Percentiles rank a stretch among this genome's conserved stretches.
Conservation (phyloP, 192 early-diverging fungal genomes). For the Coemansia biformis region DNA sequence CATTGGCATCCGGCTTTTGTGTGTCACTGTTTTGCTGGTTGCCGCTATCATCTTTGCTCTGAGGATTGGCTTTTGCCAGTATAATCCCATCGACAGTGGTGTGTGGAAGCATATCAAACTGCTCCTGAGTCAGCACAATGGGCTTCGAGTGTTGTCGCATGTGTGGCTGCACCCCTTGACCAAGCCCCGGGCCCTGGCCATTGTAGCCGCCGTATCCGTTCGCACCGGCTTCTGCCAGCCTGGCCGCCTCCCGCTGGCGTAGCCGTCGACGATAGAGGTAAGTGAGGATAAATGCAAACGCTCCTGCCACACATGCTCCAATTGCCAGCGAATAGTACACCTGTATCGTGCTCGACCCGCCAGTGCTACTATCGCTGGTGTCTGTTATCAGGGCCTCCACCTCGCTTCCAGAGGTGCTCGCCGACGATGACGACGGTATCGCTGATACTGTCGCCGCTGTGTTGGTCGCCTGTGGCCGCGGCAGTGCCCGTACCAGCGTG, state of each 20-base stretch:
- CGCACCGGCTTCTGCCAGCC: not conserved
- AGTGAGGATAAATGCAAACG: constrained; percentile 12
- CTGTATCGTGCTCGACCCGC: constrained; percentile 3
- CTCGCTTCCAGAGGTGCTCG: too few relatives aligned
- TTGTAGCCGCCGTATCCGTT: not conserved
- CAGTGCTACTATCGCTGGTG: not conserved
- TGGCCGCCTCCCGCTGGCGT: not conserved
- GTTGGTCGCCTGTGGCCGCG: too few relatives aligned
- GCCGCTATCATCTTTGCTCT: too few relatives aligned
- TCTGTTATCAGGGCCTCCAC: too few relatives aligned
- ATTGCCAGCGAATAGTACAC: constrained; percentile 32
- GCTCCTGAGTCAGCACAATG: constrained; percentile 23
- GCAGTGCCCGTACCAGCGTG: too few relatives aligned
- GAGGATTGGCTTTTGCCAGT: too few relatives aligned
- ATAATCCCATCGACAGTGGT: too few relatives aligned
- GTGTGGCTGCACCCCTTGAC: constrained; percentile 9
- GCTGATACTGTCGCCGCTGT: too few relatives aligned
- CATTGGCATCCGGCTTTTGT: too few relatives aligned
- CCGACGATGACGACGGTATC: not conserved
- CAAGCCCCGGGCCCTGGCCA: constrained; percentile 2
- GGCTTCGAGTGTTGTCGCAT: constrained; percentile 6
- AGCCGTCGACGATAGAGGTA: constrained; percentile 16
- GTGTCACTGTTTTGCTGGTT: too few relatives aligned
- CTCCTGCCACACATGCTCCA: constrained; percentile 14
- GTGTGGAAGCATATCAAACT: constrained; percentile 37